phyloP scores from a whole-genome alignment of 768 basidiomycete species.

The Calocybe indica region DNA sequence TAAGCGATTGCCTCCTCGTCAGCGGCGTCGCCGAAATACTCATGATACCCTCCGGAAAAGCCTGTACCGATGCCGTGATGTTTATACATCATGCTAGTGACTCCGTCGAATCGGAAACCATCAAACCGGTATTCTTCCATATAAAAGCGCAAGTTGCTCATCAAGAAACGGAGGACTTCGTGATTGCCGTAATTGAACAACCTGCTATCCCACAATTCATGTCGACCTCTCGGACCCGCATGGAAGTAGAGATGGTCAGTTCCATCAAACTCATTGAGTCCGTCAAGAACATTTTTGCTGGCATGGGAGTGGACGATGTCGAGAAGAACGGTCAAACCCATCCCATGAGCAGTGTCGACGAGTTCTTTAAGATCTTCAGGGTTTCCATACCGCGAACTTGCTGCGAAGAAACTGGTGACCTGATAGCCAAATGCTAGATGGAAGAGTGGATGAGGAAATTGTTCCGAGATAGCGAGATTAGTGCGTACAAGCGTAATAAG shows the following conservation, averaged over 20 bases:
- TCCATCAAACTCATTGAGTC: slow-evolving; percentile 95
- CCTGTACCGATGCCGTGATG: slow-evolving; percentile 98
- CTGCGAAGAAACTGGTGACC: slow-evolving; percentile 95
- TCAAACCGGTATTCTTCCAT: slow-evolving; percentile 95
- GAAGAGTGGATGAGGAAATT: too few relatives aligned
- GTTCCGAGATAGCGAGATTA: too few relatives aligned
- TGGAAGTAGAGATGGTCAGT: slow-evolving; percentile 98
- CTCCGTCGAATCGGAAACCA: slow-evolving; percentile 97
- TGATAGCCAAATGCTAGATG: slow-evolving; percentile 92
- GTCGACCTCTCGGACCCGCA: slow-evolving; percentile 81
- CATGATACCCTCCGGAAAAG: slow-evolving; percentile 97
- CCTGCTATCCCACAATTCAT: slow-evolving; percentile 97
- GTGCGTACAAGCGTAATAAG: slow-evolving; percentile 84
- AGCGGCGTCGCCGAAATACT: slow-evolving; percentile 86
- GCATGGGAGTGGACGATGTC: slow-evolving; percentile 99
- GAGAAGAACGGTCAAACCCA: slow-evolving; percentile 90
- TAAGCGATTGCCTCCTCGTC: slow-evolving; percentile 92
- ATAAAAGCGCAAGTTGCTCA: slow-evolving; percentile 94
- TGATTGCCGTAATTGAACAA: slow-evolving; percentile 95
- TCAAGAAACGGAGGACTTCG: slow-evolving; percentile 90
- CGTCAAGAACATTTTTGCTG: slow-evolving; percentile 95
- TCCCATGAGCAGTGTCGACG: slow-evolving; percentile 89
- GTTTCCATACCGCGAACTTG: slow-evolving; percentile 90
- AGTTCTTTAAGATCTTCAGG: slow-evolving; percentile 96
- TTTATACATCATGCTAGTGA: slow-evolving; percentile 98